Conservation (phyloP, 148 eudicot species). For the Rhododendron ferrugineum region DNA sequence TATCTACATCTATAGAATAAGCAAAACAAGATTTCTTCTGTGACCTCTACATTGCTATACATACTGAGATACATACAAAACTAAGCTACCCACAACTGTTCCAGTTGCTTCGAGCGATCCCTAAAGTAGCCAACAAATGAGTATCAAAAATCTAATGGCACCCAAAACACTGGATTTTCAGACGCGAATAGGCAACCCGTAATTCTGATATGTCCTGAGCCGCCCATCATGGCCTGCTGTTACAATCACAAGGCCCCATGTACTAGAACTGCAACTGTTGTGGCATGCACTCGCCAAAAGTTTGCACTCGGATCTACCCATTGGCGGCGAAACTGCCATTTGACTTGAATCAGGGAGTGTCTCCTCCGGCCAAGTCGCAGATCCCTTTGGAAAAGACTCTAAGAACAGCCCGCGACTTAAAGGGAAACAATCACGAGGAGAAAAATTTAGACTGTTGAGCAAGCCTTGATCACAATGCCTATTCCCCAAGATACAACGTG, state of each 20-base stretch:
- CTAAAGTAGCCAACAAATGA: background rate
- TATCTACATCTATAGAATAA: background rate
- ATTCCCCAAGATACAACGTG: slow-evolving; percentile 14
- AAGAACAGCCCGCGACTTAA: slow-evolving; percentile 27
- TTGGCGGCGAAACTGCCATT: slow-evolving; percentile 18
- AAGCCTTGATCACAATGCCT: slow-evolving; percentile 18
- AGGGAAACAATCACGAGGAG: slow-evolving; percentile 20
- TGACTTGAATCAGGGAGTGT: slow-evolving; percentile 22
- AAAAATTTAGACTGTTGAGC: slow-evolving; percentile 16
- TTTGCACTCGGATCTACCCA: slow-evolving; percentile 37
- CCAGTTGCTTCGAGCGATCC: background rate
- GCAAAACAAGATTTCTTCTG: background rate
- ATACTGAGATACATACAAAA: background rate
- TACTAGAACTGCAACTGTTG: slow-evolving; percentile 31
- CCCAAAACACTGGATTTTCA: slow-evolving; percentile 14
- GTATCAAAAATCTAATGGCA: background rate
- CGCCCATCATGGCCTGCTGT: slow-evolving; percentile 75
- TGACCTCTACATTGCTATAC: background rate
- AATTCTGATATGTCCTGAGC: slow-evolving; percentile 57
- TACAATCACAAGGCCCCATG: slow-evolving; percentile 74
- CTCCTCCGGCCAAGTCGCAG: slow-evolving; percentile 53
- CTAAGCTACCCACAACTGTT: background rate
- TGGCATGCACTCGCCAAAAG: slow-evolving; percentile 43
- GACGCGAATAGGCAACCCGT: slow-evolving; percentile 53
- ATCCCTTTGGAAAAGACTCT: slow-evolving; percentile 30